Evolutionary conservation across 2,329 filamentous ascomycete genomes (phyloP), one percentile per base, ranked within the genome.

Genomic region (Penicillium sp.): DNA sequence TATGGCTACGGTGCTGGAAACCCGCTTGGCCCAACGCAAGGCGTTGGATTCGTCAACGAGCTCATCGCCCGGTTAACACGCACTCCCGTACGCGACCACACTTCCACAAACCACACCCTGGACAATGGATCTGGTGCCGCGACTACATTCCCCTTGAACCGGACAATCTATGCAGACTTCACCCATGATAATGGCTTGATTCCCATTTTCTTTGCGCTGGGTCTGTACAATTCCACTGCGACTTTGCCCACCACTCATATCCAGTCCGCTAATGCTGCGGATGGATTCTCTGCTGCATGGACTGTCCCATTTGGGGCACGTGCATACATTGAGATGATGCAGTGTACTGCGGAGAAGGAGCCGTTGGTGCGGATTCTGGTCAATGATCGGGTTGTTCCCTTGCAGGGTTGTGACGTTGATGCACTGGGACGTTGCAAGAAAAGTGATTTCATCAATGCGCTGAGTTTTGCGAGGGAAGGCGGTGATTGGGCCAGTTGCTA

Each of bases 141-240:
- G 3, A 39, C 33, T 13, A 93, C 90, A 0, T 97, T 96, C 68
- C 92, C 93, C 0, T 77, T 96, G 0, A 81, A 83, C 59, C 75
- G 78, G 44, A 77, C 76, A 11, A 76, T 96, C 1, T 97, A 96
- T 68, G 92, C 91, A 0, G 93, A 97, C 74, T 96, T 97, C 70
- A 90, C 87, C 61, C 93, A 97, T 74, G 93, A 97, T 75, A 96
- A 96, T 72, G 87, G 89, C 69, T 91, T 97, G 86, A 85, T 84
- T 29, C 83, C 84, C 8, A 85, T 96, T 7, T 90, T 90, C 69
- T 86, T 86, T 5, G 91, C 91, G 0, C 70, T 97, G 61, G 90
- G 91, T 0, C 77, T 96, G 26, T 96, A 91, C 75, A 90, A 92
- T 63, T 76, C 74, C 44, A 90, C 86, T 0, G 67, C 70, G 14